Conservation (phyloP, 1,284 basidiomycete genomes). For the Cryptococcus hybrid region DNA sequence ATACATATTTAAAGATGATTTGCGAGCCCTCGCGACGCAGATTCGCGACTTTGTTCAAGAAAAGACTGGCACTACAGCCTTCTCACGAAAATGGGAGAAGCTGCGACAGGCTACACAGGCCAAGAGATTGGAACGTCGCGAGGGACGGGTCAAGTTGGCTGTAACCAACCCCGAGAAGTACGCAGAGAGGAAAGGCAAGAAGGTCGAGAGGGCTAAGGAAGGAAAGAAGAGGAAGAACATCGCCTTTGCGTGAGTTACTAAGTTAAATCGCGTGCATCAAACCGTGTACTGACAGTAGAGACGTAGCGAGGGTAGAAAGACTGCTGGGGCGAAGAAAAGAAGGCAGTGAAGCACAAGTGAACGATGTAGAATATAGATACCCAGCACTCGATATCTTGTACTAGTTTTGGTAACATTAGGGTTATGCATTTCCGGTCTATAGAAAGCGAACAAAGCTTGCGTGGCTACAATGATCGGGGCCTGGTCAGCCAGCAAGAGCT, state of each 20-base stretch:
- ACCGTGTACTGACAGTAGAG: neutral
- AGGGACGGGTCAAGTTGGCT: conserved; percentile 61
- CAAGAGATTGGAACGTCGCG: conserved; percentile 70
- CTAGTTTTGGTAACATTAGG: neutral
- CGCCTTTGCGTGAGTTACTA: conserved; percentile 42
- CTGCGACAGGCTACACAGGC: conserved; percentile 70
- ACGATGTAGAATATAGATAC: conserved; percentile 1
- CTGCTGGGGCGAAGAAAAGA: conserved; percentile 7
- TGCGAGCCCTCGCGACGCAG: conserved; percentile 79
- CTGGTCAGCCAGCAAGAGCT: no score
- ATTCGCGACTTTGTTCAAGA: conserved; percentile 82
- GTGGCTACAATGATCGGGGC: no score
- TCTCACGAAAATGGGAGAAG: conserved; percentile 72
- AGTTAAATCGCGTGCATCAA: neutral
- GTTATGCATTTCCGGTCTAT: neutral
- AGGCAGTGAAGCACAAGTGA: conserved; percentile 2
- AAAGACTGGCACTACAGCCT: conserved; percentile 80
- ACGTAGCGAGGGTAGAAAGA: conserved; percentile 10
- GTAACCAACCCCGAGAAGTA: conserved; percentile 45
- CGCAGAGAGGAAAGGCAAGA: conserved; percentile 69
- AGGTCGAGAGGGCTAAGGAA: conserved; percentile 75
- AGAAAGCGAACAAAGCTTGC: neutral
- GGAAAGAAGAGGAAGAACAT: conserved; percentile 71
- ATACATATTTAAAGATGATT: conserved; percentile 60
- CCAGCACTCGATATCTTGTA: conserved; percentile 1